Conservation (phyloP, 257 asterid species). For the Prunella vulgaris region DNA sequence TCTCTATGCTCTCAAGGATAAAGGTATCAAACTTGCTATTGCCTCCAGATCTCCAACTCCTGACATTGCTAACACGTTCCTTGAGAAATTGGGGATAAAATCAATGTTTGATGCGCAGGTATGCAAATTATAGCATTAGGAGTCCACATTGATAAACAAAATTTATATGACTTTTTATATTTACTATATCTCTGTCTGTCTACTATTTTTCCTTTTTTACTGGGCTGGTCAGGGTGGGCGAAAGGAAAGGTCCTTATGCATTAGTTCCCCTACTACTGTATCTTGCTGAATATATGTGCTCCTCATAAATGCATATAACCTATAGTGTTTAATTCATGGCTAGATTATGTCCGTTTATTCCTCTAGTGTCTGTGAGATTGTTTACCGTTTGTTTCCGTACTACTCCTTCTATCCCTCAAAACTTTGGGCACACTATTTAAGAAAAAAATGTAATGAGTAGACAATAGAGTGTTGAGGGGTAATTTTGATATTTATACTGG, state of each 20-base stretch:
- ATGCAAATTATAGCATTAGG: background rate
- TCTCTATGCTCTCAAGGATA: constrained; percentile 50
- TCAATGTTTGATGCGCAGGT: constrained; percentile 87
- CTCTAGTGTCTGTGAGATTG: background rate
- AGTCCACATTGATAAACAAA: constrained; percentile 1
- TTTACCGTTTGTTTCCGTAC: background rate
- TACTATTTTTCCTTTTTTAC: background rate
- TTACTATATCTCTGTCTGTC: background rate
- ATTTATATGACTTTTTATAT: background rate
- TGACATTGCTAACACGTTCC: constrained; percentile 69
- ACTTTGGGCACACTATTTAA: no score
- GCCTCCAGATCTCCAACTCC: constrained; percentile 80
- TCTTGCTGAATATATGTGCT: background rate
- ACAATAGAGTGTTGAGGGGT: no score
- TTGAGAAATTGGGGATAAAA: constrained; percentile 66
- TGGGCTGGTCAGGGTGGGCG: no score
- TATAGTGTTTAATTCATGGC: background rate
- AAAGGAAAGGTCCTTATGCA: background rate
- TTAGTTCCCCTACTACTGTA: background rate
- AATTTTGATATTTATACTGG: no score
- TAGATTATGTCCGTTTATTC: background rate
- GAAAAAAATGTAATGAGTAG: no score
- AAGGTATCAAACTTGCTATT: constrained; percentile 50
- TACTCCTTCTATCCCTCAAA: no score
- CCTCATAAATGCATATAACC: background rate